A percentile compares a stretch with the other conserved stretches of the same genome.
Evolutionary conservation across 2,329 filamentous ascomycete genomes (phyloP).

Genomic region (Purpureocillium lavendulum): DNA sequence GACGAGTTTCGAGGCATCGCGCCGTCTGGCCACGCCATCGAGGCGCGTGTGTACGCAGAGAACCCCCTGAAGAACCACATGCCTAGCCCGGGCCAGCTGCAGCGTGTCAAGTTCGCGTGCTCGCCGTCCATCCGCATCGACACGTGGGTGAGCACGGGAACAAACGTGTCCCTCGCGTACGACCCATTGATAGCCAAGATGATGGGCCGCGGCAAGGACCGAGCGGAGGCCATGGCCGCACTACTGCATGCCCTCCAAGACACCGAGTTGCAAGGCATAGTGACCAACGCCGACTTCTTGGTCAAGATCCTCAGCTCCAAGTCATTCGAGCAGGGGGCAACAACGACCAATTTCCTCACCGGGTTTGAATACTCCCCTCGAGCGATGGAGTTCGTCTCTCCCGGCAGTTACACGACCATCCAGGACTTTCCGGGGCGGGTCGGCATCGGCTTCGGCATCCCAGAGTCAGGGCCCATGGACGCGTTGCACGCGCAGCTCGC

Average conservation of each 20-base stretch:
- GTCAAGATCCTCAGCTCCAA: conserved; percentile 36
- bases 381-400: conserved; percentile 47
- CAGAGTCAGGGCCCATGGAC: conserved; percentile 54
- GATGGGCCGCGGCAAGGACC: conserved; percentile 39
- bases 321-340: conserved; percentile 39
- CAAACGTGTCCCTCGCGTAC: conserved; percentile 47
- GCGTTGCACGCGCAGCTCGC: conserved; percentile 47
- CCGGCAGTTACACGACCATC: conserved; percentile 48
- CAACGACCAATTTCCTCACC: conserved; percentile 46
- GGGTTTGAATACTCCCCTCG: conserved; percentile 38
- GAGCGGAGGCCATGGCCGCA: conserved; percentile 30
- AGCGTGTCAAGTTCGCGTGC: conserved; percentile 45
- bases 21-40: conserved; percentile 22
- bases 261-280: conserved; percentile 33
- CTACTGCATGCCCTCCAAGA: conserved; percentile 34
- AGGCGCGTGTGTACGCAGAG: conserved; percentile 29
- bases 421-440: conserved; percentile 52
- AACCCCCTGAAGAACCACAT: conserved; percentile 48
- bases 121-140: conserved; percentile 44
- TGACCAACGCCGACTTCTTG: conserved; percentile 50
- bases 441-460: conserved; percentile 47
- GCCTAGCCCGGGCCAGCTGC: conserved; percentile 50
- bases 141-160: conserved; percentile 52
- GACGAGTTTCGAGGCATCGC: conserved; percentile 6
- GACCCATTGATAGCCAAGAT: conserved; percentile 50